Base-by-base conservation (phyloP, 768 basidiomycete species). In the Auriculariales sp. region DNA sequence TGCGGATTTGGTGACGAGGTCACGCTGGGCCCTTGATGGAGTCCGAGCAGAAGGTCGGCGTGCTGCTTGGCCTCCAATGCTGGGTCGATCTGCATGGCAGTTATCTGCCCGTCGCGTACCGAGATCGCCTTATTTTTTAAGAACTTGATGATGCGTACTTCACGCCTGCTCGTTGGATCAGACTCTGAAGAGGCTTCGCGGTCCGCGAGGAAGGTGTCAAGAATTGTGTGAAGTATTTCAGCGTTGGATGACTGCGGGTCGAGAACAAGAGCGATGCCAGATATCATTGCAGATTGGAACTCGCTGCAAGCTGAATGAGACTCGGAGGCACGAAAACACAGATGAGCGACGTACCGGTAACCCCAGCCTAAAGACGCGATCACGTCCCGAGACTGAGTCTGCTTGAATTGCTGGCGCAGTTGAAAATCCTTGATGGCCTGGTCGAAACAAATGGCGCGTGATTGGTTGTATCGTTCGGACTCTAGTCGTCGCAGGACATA, bases 251-350 rank as follows among this genome's bases (percentile, higher is more conserved):
- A 87, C 31, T 69, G 77, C 2, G 85, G 88, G 53, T 91, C 78
- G 27, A 91, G 68, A 47, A 86, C 78, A 47, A 90, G 75, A 60
- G 88, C 88, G 47, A 92, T 88, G 10, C 89, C 84, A 54, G 83
- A 81, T 49, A 91, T 83, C 86, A 92, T 87, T 9, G 85, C 83
- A 7, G 84, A 81, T 61, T 89, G 87, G 64, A 91, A 91, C 58
- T 89, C 87, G 50, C 87, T 71, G 59, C 89, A 90, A 5, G 83
- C 83, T 54, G 84, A 87, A 19, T 24, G 39, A 5, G n/a, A 4
- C 7, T 22, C 4, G n/a, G n/a, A n/a, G n/a, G n/a, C n/a, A n/a
- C n/a, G n/a, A n/a, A n/a, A n/a, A n/a, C n/a, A n/a, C n/a, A n/a
- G n/a, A 19, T 4, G 19, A 5, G 27, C 4, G 19, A 44, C 39